Percentiles rank a stretch among this genome's conserved stretches.
phyloP scores from a whole-genome alignment of 257 asterid species.

The Asclepias syriaca region DNA sequence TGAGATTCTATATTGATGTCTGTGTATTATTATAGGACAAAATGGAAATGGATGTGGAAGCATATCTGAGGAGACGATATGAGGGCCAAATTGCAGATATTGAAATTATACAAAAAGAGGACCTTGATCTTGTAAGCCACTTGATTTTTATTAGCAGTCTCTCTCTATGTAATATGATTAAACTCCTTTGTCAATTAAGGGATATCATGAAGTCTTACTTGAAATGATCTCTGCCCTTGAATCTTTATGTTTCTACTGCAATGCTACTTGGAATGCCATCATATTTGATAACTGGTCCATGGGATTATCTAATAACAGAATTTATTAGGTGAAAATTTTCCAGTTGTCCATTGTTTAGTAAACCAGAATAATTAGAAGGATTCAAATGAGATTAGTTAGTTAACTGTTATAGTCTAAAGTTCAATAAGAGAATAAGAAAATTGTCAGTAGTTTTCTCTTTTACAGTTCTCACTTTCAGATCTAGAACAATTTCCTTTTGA shows the following conservation, averaged over 20 bases:
- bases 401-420: background rate
- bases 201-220: background rate
- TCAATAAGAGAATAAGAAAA: background rate
- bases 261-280: background rate
- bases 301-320: background rate
- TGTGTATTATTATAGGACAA: conserved; percentile 42
- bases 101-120: conserved; percentile 81
- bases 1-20: conserved; percentile 2
- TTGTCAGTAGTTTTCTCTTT: background rate
- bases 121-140: conserved; percentile 76
- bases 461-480: background rate
- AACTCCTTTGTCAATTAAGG: background rate
- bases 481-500: background rate
- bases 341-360: background rate
- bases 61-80: conserved; percentile 85
- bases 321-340: background rate
- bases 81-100: conserved; percentile 90
- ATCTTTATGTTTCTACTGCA: background rate
- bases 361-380: background rate
- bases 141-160: conserved; percentile 9
- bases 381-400: background rate
- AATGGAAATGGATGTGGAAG: conserved; percentile 94
- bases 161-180: too few relatives aligned
- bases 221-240: background rate
- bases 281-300: background rate